A percentile compares a stretch with the other conserved stretches of the same genome.
These are phyloP conservation scores for Penicillium vulpinum DNA, from an alignment of 2,329 filamentous ascomycete species.

Conservation along the genomic window DNA sequence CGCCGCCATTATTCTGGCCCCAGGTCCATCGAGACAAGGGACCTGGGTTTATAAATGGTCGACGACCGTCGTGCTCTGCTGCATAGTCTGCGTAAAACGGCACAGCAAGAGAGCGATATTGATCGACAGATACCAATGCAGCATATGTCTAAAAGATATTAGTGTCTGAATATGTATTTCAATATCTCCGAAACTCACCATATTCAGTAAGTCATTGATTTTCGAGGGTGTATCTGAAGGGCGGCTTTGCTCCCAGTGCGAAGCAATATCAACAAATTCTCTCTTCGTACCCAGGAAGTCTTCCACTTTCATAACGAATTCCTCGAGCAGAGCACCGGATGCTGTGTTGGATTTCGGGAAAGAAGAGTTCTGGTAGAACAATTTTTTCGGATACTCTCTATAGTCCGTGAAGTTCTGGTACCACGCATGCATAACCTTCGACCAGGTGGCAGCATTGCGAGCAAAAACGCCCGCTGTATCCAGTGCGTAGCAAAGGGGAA, in stretches of 20 bases:
- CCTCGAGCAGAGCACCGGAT: conserved; percentile 27
- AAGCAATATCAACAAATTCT: conserved; percentile 28
- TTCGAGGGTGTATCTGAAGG: conserved; percentile 13
- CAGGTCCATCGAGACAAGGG: conserved; percentile 26
- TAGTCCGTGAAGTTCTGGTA: conserved; percentile 21
- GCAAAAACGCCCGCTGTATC: conserved; percentile 36
- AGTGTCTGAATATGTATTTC: neutral
- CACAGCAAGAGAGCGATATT: conserved; percentile 16
- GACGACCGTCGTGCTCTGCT: conserved; percentile 21
- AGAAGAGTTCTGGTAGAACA: conserved; percentile 15
- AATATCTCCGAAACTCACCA: neutral
- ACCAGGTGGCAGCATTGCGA: conserved; percentile 25
- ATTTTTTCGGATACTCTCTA: conserved; percentile 22
- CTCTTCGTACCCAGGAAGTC: conserved; percentile 26
- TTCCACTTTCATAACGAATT: conserved; percentile 25
- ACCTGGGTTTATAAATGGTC: conserved; percentile 33
- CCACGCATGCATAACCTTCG: conserved; percentile 17
- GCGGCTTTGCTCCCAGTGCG: conserved; percentile 25
- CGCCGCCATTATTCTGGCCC: conserved; percentile 20
- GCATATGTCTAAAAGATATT: conserved; percentile 17
- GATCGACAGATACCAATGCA: conserved; percentile 18
- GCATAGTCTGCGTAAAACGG: conserved; percentile 32
- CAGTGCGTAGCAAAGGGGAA: conserved; percentile 30
- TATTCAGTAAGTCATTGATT: conserved; percentile 7
- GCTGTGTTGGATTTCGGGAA: conserved; percentile 19